Percentiles rank a stretch among this genome's conserved stretches.
Evolutionary conservation across 2,329 filamentous ascomycete species (phyloP).

Genomic region (Madurella mycetomatis): DNA sequence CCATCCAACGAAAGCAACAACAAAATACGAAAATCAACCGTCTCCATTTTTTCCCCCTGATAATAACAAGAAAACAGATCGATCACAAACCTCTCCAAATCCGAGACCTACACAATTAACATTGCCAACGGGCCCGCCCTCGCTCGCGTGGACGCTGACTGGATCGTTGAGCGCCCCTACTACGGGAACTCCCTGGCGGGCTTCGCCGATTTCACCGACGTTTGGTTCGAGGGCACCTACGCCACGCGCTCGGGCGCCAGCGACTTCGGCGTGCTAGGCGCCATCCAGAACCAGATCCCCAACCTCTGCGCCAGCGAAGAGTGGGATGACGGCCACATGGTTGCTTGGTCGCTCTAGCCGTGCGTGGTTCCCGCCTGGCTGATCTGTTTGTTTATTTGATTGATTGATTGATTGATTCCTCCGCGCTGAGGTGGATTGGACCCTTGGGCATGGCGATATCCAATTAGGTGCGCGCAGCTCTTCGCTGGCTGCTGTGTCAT

Average conservation of each 20-base stretch:
- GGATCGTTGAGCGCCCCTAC: constrained; percentile 26
- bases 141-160: constrained; percentile 25
- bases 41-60: too few relatives aligned
- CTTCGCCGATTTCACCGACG: constrained; percentile 23
- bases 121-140: constrained; percentile 18
- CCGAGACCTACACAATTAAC: constrained; percentile 12
- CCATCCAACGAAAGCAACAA: too few relatives aligned
- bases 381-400: too few relatives aligned
- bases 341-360: constrained; percentile 17
- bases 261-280: constrained; percentile 18
- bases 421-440: too few relatives aligned
- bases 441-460: too few relatives aligned
- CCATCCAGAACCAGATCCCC: constrained; percentile 24
- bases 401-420: too few relatives aligned
- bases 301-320: constrained; percentile 18
- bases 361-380: background rate
- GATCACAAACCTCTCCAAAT: constrained; percentile 21
- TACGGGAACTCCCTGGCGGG: constrained; percentile 18
- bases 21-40: too few relatives aligned
- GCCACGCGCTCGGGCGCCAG: constrained; percentile 8
- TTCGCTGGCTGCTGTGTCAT: too few relatives aligned
- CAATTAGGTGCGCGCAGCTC: too few relatives aligned
- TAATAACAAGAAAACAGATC: constrained; percentile 13
- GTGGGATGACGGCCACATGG: constrained; percentile 16
- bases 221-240: constrained; percentile 26